Percentiles rank a stretch among this genome's conserved stretches.
Conservation (phyloP, 2,329 filamentous ascomycete species). For the Cladophialophora exuberans region DNA sequence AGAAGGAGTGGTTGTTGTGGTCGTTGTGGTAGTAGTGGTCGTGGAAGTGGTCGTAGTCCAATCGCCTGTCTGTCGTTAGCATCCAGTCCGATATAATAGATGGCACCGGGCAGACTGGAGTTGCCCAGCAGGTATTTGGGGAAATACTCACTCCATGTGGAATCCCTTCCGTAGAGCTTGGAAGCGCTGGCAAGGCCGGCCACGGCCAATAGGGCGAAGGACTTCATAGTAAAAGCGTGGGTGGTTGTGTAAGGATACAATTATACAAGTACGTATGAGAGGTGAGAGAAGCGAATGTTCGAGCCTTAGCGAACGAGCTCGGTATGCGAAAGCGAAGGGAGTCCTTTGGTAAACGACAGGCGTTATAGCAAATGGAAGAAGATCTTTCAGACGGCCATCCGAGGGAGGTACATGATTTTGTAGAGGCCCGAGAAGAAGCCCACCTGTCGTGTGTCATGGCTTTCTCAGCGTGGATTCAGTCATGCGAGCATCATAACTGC, state of each 20-base stretch:
- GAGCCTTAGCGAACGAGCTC: constrained; percentile 55
- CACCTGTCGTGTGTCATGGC: neutral
- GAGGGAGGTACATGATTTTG: constrained; percentile 20
- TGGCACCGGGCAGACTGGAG: no score
- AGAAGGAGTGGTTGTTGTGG: neutral
- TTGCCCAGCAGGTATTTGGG: no score
- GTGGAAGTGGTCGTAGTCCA: neutral
- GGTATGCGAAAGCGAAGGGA: constrained; percentile 32
- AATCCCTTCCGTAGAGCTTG: constrained; percentile 23
- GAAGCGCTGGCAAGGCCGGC: constrained; percentile 32
- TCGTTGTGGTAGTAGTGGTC: neutral
- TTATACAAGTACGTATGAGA: constrained; percentile 1
- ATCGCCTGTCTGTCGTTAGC: no score
- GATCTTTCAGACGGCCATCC: neutral
- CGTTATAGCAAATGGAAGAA: constrained; percentile 15
- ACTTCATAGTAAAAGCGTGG: constrained; percentile 26
- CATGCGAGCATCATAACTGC: constrained; percentile 5
- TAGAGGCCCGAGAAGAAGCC: constrained; percentile 7
- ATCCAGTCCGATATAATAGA: no score
- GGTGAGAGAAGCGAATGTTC: constrained; percentile 36
- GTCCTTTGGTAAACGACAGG: constrained; percentile 6
- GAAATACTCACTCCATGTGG: neutral
- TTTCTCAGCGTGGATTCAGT: neutral
- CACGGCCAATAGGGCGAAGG: constrained; percentile 34
- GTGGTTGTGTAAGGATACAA: neutral